These are phyloP conservation scores for Zygnema cylindricum DNA, from an alignment of 139 green algal species.

Conservation along the genomic window DNA sequence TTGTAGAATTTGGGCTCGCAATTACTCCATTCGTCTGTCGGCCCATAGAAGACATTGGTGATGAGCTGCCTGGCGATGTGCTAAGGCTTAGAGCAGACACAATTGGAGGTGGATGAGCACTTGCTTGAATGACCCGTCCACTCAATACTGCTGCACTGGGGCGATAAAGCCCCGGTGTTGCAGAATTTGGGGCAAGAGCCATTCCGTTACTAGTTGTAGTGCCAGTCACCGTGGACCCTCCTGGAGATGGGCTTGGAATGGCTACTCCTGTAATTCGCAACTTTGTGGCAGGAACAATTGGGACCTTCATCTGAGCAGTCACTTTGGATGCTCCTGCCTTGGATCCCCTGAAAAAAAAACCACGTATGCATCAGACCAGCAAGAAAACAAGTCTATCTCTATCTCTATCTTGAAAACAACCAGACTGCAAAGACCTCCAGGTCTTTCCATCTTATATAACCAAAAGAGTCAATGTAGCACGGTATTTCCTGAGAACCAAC, in stretches of 20 bases:
- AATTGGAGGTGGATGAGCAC: constrained; percentile 51
- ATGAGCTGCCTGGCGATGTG: neutral
- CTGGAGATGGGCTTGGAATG: neutral
- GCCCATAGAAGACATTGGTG: neutral
- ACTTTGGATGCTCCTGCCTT: neutral
- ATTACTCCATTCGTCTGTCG: neutral
- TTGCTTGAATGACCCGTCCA: constrained; percentile 55
- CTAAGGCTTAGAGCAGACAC: constrained; percentile 2
- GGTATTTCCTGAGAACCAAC: constrained; percentile 1
- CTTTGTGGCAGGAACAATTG: neutral
- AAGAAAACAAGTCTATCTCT: too few species aligned
- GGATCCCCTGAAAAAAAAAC: neutral
- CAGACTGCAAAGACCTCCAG: too few species aligned
- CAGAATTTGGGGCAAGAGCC: neutral
- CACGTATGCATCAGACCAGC: too few species aligned
- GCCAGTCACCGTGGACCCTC: neutral
- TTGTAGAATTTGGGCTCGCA: neutral
- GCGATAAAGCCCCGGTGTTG: constrained; percentile 8
- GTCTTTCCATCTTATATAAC: too few species aligned
- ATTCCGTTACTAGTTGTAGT: neutral
- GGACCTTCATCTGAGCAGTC: neutral
- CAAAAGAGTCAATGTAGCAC: too few species aligned
- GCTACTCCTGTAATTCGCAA: neutral
- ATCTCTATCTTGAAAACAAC: too few species aligned
- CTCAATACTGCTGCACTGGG: constrained; percentile 57